Percentiles rank a stretch among this genome's conserved stretches.
These are phyloP conservation scores for Pleurotus tuoliensis DNA, from an alignment of 768 basidiomycete genomes.

Conservation along the genomic window DNA sequence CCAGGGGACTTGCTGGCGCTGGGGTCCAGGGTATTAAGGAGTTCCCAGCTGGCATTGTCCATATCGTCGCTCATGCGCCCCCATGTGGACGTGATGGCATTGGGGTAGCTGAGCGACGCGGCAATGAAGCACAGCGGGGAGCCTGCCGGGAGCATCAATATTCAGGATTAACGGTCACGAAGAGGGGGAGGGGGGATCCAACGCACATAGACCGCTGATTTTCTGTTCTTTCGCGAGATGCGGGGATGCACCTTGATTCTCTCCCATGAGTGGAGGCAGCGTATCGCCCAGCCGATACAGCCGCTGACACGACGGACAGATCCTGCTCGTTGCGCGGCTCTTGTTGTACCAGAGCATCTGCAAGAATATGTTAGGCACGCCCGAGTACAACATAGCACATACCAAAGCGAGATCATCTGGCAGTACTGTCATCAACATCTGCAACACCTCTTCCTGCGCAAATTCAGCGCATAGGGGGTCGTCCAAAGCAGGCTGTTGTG, in stretches of 20 bases:
- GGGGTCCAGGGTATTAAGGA: slow-evolving; percentile 44
- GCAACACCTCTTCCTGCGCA: slow-evolving; percentile 64
- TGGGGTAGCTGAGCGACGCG: slow-evolving; percentile 62
- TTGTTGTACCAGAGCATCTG: slow-evolving; percentile 87
- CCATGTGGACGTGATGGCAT: slow-evolving; percentile 64
- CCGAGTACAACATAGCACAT: slow-evolving; percentile 19
- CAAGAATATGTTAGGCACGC: background rate
- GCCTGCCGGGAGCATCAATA: slow-evolving; percentile 37
- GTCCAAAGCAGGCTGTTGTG: slow-evolving; percentile 57
- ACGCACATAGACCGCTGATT: slow-evolving; percentile 76
- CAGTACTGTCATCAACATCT: slow-evolving; percentile 67
- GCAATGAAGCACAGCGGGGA: slow-evolving; percentile 76
- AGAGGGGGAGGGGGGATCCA: background rate
- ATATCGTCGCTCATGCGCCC: slow-evolving; percentile 67
- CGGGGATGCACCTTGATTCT: slow-evolving; percentile 27
- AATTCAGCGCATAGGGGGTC: slow-evolving; percentile 75
- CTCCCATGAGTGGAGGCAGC: slow-evolving; percentile 38
- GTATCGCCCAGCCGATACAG: slow-evolving; percentile 68
- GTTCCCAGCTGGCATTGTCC: slow-evolving; percentile 59
- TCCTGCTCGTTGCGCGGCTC: slow-evolving; percentile 61
- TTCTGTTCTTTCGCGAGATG: slow-evolving; percentile 56
- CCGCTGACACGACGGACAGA: slow-evolving; percentile 77
- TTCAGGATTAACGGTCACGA: background rate
- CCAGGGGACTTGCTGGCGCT: slow-evolving; percentile 22
- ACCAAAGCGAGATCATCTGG: slow-evolving; percentile 74